Evolutionary conservation across 2,329 filamentous ascomycete species (phyloP).

Genomic region (Exophiala lecanii-corni): DNA sequence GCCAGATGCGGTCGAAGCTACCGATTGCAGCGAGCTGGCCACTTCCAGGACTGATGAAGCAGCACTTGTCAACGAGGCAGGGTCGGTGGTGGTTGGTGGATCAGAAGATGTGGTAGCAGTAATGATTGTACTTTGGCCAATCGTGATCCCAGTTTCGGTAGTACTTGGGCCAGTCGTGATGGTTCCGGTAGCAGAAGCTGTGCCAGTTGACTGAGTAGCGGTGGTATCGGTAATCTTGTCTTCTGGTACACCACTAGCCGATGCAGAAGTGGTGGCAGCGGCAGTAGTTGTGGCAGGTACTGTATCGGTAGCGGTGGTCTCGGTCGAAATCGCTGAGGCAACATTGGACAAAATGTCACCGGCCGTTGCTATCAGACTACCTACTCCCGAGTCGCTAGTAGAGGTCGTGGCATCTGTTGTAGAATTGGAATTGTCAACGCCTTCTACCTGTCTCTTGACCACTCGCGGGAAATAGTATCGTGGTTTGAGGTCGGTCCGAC

Average conservation of each 20-base stretch:
- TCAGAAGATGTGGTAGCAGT: slow-evolving; percentile 15
- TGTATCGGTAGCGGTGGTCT: slow-evolving; percentile 9
- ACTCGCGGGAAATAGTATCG: slow-evolving; percentile 29
- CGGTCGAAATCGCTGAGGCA: slow-evolving; percentile 10
- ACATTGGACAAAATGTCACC: slow-evolving; percentile 19
- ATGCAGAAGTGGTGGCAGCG: slow-evolving; percentile 10
- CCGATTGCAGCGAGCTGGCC: slow-evolving; percentile 20
- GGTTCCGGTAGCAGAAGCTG: slow-evolving; percentile 6
- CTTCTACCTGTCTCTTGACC: slow-evolving; percentile 27
- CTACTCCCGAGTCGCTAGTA: slow-evolving; percentile 12
- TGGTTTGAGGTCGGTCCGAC: slow-evolving; percentile 22
- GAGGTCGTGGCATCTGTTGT: slow-evolving; percentile 7
- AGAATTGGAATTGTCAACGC: slow-evolving; percentile 13
- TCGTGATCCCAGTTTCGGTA: slow-evolving; percentile 12
- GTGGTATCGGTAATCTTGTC: slow-evolving; percentile 4
- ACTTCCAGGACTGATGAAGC: slow-evolving; percentile 18
- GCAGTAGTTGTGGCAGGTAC: slow-evolving; percentile 1
- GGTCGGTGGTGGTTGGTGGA: slow-evolving; percentile 22
- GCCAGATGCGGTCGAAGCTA: slow-evolving; percentile 13
- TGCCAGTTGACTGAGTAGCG: slow-evolving; percentile 17
- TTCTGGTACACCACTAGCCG: slow-evolving; percentile 7
- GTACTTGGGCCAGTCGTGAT: slow-evolving; percentile 14
- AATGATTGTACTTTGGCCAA: slow-evolving; percentile 15
- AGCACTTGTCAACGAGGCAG: slow-evolving; percentile 18
- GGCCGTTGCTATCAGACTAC: slow-evolving; percentile 12